phyloP scores from a whole-genome alignment of 2,329 filamentous ascomycete species.

The Calonectria montana region DNA sequence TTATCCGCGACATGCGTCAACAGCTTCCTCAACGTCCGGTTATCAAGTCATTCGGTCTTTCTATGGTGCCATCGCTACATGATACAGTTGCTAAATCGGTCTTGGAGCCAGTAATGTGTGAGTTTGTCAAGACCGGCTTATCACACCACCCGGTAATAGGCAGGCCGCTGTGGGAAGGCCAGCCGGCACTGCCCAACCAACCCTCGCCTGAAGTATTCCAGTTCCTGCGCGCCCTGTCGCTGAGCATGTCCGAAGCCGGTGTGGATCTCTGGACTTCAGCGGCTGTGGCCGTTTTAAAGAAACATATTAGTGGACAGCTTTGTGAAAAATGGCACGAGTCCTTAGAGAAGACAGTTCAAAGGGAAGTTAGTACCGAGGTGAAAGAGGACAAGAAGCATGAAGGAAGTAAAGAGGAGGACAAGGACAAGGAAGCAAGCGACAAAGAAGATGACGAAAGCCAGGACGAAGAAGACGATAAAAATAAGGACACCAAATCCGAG shows the following conservation, averaged over 20 bases:
- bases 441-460: slow-evolving; percentile 24
- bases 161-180: slow-evolving; percentile 82
- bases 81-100: slow-evolving; percentile 67
- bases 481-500: slow-evolving; percentile 14
- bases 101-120: slow-evolving; percentile 59
- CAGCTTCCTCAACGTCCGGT: slow-evolving; percentile 67
- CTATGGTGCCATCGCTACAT: slow-evolving; percentile 74
- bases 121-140: slow-evolving; percentile 56
- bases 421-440: slow-evolving; percentile 27
- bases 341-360: slow-evolving; percentile 47
- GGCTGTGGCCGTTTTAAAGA: slow-evolving; percentile 73
- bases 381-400: slow-evolving; percentile 4
- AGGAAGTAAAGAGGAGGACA: slow-evolving; percentile 3
- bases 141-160: slow-evolving; percentile 65
- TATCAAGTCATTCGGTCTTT: slow-evolving; percentile 67
- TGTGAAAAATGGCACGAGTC: slow-evolving; percentile 59
- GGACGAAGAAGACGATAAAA: slow-evolving; percentile 20
- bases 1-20: slow-evolving; percentile 79
- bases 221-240: slow-evolving; percentile 74
- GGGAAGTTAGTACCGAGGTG: slow-evolving; percentile 22
- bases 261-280: slow-evolving; percentile 84
- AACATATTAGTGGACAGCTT: slow-evolving; percentile 63
- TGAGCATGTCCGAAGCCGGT: slow-evolving; percentile 76
- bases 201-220: slow-evolving; percentile 81
- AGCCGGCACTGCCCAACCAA: slow-evolving; percentile 79